Conservation (phyloP, 2,329 filamentous ascomycete genomes). For the Bimuria novae-zelandiae region DNA sequence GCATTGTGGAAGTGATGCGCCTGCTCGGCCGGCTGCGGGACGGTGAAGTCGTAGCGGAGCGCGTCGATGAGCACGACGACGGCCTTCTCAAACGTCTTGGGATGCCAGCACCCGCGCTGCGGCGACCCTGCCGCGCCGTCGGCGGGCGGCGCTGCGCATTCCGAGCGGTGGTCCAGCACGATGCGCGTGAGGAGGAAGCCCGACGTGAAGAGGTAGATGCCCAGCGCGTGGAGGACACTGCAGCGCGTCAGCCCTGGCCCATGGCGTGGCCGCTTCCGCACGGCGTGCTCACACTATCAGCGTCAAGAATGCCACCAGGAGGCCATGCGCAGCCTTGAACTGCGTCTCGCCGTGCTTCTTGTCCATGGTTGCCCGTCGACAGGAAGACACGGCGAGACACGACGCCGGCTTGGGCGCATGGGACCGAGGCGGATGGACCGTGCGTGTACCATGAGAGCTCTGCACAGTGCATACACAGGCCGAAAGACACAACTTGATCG, state of each 20-base stretch:
- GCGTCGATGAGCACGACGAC: slow-evolving; percentile 92
- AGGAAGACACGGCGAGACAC: no score
- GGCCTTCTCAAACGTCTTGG: slow-evolving; percentile 89
- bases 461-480: no score
- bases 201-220: slow-evolving; percentile 90
- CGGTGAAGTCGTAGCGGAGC: slow-evolving; percentile 93
- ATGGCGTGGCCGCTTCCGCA: background rate
- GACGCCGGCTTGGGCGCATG: no score
- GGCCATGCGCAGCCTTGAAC: slow-evolving; percentile 59
- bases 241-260: slow-evolving; percentile 13
- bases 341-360: slow-evolving; percentile 52
- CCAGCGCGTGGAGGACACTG: slow-evolving; percentile 73
- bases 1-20: slow-evolving; percentile 81
- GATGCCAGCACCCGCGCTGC: slow-evolving; percentile 87
- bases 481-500: no score
- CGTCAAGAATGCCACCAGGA: slow-evolving; percentile 67
- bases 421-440: no score
- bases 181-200: slow-evolving; percentile 91
- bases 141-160: slow-evolving; percentile 76
- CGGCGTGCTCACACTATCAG: slow-evolving; percentile 61
- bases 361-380: slow-evolving; percentile 35
- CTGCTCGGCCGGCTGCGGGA: slow-evolving; percentile 63
- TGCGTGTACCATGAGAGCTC: no score
- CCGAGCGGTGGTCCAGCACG: slow-evolving; percentile 76
- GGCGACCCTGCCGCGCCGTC: slow-evolving; percentile 49